phyloP scores from a whole-genome alignment of 805 yeast species.

The Candida sakaeoensis region DNA sequence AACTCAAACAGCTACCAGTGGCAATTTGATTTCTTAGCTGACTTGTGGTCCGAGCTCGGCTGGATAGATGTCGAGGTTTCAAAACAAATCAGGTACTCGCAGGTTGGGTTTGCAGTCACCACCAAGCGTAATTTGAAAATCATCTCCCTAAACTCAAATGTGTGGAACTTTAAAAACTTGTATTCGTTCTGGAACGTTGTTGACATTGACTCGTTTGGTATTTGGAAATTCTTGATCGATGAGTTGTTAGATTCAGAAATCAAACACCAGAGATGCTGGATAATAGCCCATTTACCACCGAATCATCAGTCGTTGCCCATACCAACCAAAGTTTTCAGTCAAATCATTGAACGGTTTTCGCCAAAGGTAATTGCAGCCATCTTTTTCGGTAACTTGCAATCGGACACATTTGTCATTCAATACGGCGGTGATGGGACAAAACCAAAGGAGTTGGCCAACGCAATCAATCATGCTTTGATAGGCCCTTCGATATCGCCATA shows the following conservation, averaged over 20 bases:
- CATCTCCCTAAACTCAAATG: conserved; percentile 62
- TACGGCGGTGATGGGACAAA: conserved; percentile 46
- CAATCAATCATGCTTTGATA: conserved; percentile 59
- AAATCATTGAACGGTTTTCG: conserved; percentile 62
- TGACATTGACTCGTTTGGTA: conserved; percentile 59
- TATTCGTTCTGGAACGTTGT: conserved; percentile 29
- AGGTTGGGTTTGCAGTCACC: conserved; percentile 57
- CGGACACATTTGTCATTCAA: conserved; percentile 60
- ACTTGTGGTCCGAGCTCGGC: conserved; percentile 33
- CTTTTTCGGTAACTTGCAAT: conserved; percentile 70
- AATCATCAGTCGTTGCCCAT: conserved; percentile 58
- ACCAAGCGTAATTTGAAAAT: conserved; percentile 57
- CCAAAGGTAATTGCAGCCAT: conserved; percentile 66
- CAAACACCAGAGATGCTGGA: conserved; percentile 65
- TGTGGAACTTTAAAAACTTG: conserved; percentile 60
- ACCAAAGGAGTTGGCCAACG: conserved; percentile 30
- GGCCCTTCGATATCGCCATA: conserved; percentile 65
- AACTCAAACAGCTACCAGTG: conserved; percentile 31
- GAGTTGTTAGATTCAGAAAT: conserved; percentile 60
- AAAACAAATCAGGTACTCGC: conserved; percentile 40
- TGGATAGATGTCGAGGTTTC: conserved; percentile 34
- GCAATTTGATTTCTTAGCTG: conserved; percentile 36
- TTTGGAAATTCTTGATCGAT: conserved; percentile 54
- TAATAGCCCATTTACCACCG: conserved; percentile 65
- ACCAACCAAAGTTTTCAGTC: conserved; percentile 51